Base-by-base conservation (phyloP, 2,329 filamentous ascomycete genomes). In the Fusarium tanahbumbuense region DNA sequence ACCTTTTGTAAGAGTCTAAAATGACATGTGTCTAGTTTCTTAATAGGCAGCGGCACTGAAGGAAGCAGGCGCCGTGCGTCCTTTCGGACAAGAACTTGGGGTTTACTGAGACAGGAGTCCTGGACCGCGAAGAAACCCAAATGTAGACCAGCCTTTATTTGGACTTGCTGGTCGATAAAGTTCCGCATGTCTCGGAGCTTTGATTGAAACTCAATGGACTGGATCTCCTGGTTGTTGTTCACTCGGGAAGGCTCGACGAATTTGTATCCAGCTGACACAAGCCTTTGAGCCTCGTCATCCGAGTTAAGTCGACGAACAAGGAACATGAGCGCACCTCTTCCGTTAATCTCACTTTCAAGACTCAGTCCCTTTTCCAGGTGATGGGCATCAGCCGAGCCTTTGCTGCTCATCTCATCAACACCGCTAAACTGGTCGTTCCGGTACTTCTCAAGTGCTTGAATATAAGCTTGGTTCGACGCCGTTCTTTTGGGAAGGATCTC, bases 281-380 rank as follows among this genome's bases (percentile, higher is more conserved):
- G 84, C 30, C 86, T 85, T 44, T 88, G 84, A 0, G 87, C 84
- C 28, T 94, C 91, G 0, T 85, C 81, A 23, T 83, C 83, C 27
- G 80, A 82, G 32, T 84, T 83, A 2, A 92, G 83, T 34, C 86
- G 86, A 8, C 90, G 91, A 4, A 94, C 91, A 10, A 97, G 84
- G 72, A 97, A 94, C 77, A 97, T 88, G 45, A 97, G 85, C 48
- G 94, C 92, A 1, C 94, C 93, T 64, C 89, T 89, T 5, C 91
- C 91, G 25, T 89, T 85, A 20, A 80, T 75, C 8, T 78, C 73
- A 12, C 73, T 67, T 25, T 70, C 73, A 8, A 71, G 55, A 15
- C 60, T 56, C 18, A 79, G 55, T 0, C 79, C 83, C 56, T 83
- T 84, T 68, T 86, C 83, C 6, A 82, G 58, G 23, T 80, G 78